Conservation (phyloP, 768 basidiomycete species). For the Xerocomellus dryophilus region DNA sequence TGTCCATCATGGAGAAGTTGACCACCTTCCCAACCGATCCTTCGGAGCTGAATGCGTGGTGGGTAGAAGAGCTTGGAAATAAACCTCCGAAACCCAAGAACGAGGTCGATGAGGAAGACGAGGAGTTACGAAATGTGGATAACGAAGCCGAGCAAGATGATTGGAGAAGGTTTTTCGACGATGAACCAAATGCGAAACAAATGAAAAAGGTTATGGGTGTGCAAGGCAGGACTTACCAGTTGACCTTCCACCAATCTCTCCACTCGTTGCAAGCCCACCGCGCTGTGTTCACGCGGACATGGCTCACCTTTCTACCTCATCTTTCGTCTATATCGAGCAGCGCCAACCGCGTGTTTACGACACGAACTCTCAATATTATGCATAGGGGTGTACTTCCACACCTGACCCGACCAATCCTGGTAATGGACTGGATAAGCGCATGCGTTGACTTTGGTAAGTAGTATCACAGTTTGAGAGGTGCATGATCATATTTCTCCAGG, state of each 20-base stretch:
- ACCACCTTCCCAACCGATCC: slow-evolving; percentile 70
- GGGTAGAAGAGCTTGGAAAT: slow-evolving; percentile 64
- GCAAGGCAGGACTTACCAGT: slow-evolving; percentile 50
- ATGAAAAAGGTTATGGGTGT: slow-evolving; percentile 37
- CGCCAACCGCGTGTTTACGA: slow-evolving; percentile 39
- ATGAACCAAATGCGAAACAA: slow-evolving; percentile 42
- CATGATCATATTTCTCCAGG: slow-evolving; percentile 42
- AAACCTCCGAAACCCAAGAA: slow-evolving; percentile 53
- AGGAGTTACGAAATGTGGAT: slow-evolving; percentile 34
- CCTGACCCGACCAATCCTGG: slow-evolving; percentile 67
- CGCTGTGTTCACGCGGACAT: slow-evolving; percentile 77
- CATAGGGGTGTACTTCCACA: slow-evolving; percentile 83
- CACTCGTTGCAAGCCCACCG: slow-evolving; percentile 75
- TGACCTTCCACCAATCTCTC: slow-evolving; percentile 74
- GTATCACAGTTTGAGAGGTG: not conserved
- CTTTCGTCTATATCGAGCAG: slow-evolving; percentile 41
- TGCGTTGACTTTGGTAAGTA: slow-evolving; percentile 76
- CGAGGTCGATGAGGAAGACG: slow-evolving; percentile 34
- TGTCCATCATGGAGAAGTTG: slow-evolving; percentile 64
- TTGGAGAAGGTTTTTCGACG: slow-evolving; percentile 85
- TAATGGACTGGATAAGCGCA: slow-evolving; percentile 91
- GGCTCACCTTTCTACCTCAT: slow-evolving; percentile 68
- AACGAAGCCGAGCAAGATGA: slow-evolving; percentile 49
- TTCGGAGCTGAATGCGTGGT: slow-evolving; percentile 73
- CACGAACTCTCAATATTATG: slow-evolving; percentile 70